Evolutionary conservation across 139 green algal species (phyloP), one percentile per base, ranked within the genome.

Genomic region (Pleodorina starrii): DNA sequence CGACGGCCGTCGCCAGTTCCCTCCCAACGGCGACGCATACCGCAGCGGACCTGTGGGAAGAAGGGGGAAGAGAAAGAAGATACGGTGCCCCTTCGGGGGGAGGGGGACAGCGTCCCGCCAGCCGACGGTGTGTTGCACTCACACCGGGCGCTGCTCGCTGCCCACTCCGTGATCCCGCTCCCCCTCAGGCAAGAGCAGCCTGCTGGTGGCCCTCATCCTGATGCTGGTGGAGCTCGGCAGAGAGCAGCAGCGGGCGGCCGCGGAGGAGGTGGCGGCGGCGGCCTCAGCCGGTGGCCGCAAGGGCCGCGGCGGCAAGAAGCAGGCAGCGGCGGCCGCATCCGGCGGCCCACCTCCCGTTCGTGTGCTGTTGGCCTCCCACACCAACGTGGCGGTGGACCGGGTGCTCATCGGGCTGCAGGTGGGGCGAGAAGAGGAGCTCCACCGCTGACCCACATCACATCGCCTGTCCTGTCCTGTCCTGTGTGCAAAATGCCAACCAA

Each of bases 361-460:
- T 0, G 88, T 99, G 40, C 94, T 98, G 46, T 90, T 98, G 23
- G 93, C 93, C 0, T 95, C 96, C 0, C 95, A 98, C 93, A 99
- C 97, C 42, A 99, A 99, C 80, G 93, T 96, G 40, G 97, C 97
- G 9, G 97, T 98, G 42, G 97, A 98, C 89, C 92, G 95, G 4
- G 89, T 98, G 29, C 89, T 98, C 68, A 57, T 92, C 35, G 95
- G 94, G 35, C 91, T 93, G 71, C 80, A 90, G 85, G 90, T 92
- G 89, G 1, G 42, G 19, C 0, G n/a, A n/a, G n/a, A n/a, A n/a
- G n/a, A n/a, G n/a, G n/a, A n/a, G n/a, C n/a, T n/a, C n/a, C n/a
- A n/a, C n/a, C n/a, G n/a, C n/a, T n/a, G n/a, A n/a, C n/a, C 54
- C 25, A 60, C 51, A 14, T 60, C 17, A 32, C 54, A 12, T 66